These are phyloP conservation scores for Avena sativa DNA, from an alignment of 176 grass and related monocot genomes.

Conservation along the genomic window DNA sequence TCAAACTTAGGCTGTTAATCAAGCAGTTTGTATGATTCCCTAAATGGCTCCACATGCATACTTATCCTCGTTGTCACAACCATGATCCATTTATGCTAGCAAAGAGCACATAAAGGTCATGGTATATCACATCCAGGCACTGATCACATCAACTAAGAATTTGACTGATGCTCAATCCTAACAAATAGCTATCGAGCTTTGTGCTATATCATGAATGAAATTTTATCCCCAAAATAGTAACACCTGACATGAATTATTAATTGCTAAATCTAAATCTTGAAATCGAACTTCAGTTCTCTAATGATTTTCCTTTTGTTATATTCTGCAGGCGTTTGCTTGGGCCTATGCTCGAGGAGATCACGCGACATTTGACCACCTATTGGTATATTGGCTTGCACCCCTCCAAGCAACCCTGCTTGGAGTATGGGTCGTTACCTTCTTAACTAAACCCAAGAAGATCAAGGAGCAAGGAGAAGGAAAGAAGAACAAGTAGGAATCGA, in stretches of 20 bases:
- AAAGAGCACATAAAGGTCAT: not conserved
- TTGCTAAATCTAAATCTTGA: not conserved
- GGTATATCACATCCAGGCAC: not conserved
- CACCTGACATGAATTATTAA: not conserved
- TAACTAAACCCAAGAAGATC: constrained; percentile 61
- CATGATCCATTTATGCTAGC: not conserved
- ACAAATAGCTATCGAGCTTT: not conserved
- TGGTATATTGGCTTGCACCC: constrained; percentile 96
- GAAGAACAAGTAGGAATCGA: constrained; percentile 74
- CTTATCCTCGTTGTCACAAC: not conserved
- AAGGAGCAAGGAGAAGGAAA: constrained; percentile 51
- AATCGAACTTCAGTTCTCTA: constrained; percentile 17
- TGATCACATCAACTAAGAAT: not conserved
- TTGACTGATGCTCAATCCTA: not conserved
- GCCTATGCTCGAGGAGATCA: constrained; percentile 95
- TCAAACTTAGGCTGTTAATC: not conserved
- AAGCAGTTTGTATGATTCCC: constrained; percentile 17
- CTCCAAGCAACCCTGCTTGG: constrained; percentile 84
- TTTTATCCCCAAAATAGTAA: not conserved
- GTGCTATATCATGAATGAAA: not conserved
- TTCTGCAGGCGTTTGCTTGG: constrained; percentile 89
- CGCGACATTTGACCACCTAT: constrained; percentile 71
- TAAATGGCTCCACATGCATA: not conserved
- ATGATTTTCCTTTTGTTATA: constrained; percentile 38
- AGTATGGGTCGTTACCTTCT: constrained; percentile 67